Evolutionary conservation across 2,329 filamentous ascomycete genomes (phyloP), one percentile per base, ranked within the genome.

Genomic region (Cladosporium velox): DNA sequence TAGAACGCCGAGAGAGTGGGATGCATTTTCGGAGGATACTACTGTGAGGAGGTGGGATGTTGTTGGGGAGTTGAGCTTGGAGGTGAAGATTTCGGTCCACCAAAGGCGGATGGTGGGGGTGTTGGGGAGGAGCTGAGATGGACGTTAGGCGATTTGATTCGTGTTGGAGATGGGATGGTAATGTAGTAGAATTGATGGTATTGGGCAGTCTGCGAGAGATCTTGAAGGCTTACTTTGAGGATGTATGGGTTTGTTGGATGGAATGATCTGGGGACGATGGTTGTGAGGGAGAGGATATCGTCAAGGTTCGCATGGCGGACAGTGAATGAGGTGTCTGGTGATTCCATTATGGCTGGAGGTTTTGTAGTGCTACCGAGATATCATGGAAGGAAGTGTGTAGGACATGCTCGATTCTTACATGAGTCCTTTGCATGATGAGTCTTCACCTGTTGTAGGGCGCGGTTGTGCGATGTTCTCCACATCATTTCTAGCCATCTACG

Each of bases 211-310:
- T n/a, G 1, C 7, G 38, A 8, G 15, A 6, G 2, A 7, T 2
- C 8, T 11, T 44, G 18, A 5, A 44, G 21, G 38, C 41, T 47
- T 47, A 47, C 41, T 55, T 67, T 63, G 26, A 65, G 61, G 44
- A 73, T 70, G 66, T 69, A 73, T 1, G 66, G 60, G 57, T 73
- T 74, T 15, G 65, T 65, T 4, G 71, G 67, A 35, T 73, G 71
- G 67, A 75, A 75, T n/a, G 71, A 59, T 57, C 73, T 67, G 11
- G 71, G 58, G n/a, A 73, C 55, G 28, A 75, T 71, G 6, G 72
- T 74, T 24, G 64, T 62, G 44, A 74, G 68, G 32, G 72, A 71
- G 15, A 67, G 44, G 10, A 72, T 26, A 55, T 68, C 38, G 12
- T 34, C 52, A 55, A 28, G 12, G 49, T 18, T 47, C 4, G 61